Evolutionary conservation across 2,329 filamentous ascomycete species (phyloP), one percentile per base, ranked within the genome.

Genomic region (Stagonosporopsis rhizophila): DNA sequence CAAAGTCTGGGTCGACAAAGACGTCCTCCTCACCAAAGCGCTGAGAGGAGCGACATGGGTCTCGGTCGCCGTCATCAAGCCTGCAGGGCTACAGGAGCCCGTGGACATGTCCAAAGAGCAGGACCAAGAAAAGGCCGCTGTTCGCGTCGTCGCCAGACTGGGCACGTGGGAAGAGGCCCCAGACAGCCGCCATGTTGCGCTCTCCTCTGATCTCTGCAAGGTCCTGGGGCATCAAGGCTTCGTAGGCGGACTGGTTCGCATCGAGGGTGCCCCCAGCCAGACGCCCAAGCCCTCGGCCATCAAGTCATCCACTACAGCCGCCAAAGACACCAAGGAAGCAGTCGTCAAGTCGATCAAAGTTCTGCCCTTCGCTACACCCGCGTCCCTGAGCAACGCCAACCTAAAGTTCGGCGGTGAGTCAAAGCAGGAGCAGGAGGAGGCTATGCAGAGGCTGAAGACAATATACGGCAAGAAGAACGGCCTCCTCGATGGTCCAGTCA

Each of bases 351-450:
- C 85, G 4, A 78, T 98, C 55, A 93, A 90, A 65, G 80, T 99
- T 2, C 90, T 89, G 52, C 95, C 95, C 0, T 98, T 97, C 68
- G 82, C 86, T 3, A 79, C 82, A 1, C 75, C 80, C 44, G 77
- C 78, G 20, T 78, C 81, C 3, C 87, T 86, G 64, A 77, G 82
- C 35, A 83, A 82, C 32, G 83, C 88, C 41, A 89, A 89, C 0
- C 81, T 97, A 20, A 92, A 87, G 66, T 96, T 98, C 70, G 94
- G 94, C 4, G 91, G 92, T 14, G 92, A 96, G 66, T 90, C 91
- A 0, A 91, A 91, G 66, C 85, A 89, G 6, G 91, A 95, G 64
- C 88, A 88, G 48, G 91, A 96, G 69, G 91, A 92, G 64, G 87
- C 87, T 3, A 81, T 85, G 14, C 89, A 89, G 68, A 85, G 86